Evolutionary conservation across 148 eudicot species (phyloP).

Genomic region (Beta vulgaris): DNA sequence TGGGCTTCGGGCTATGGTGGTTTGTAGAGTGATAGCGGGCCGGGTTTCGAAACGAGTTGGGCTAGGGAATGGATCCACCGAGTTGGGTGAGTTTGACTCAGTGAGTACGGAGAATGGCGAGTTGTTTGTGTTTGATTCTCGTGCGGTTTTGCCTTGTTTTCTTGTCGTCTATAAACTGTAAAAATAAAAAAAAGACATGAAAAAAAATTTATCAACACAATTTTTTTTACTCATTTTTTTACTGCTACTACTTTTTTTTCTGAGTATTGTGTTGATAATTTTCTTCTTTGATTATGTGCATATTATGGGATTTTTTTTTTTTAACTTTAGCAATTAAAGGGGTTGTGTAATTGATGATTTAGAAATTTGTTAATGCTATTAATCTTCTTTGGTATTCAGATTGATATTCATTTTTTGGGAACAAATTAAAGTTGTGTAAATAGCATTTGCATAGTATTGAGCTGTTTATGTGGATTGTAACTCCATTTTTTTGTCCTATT

Average conservation of each 20-base stretch:
- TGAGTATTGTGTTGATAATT: conserved; percentile 31
- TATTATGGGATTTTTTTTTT: neutral
- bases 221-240: conserved; percentile 24
- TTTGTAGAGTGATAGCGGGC: conserved; percentile 93
- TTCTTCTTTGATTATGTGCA: conserved; percentile 9
- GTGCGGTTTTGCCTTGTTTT: conserved; percentile 93
- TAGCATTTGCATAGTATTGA: too few relatives aligned
- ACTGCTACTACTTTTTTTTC: neutral
- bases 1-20: conserved; percentile 76
- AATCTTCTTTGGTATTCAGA: neutral
- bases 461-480: too few relatives aligned
- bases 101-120: conserved; percentile 67
- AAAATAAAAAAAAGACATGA: conserved; percentile 29
- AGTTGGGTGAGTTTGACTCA: conserved; percentile 62
- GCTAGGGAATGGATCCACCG: conserved; percentile 31
- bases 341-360: conserved; percentile 6
- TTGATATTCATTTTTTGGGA: neutral
- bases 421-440: too few relatives aligned
- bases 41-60: conserved; percentile 49
- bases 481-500: neutral
- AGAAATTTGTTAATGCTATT: conserved; percentile 7
- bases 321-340: neutral
- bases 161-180: conserved; percentile 81
- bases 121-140: conserved; percentile 79
- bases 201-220: conserved; percentile 29